Base-by-base conservation (phyloP, 768 basidiomycete genomes). In the Holtermanniella nyarrowii region DNA sequence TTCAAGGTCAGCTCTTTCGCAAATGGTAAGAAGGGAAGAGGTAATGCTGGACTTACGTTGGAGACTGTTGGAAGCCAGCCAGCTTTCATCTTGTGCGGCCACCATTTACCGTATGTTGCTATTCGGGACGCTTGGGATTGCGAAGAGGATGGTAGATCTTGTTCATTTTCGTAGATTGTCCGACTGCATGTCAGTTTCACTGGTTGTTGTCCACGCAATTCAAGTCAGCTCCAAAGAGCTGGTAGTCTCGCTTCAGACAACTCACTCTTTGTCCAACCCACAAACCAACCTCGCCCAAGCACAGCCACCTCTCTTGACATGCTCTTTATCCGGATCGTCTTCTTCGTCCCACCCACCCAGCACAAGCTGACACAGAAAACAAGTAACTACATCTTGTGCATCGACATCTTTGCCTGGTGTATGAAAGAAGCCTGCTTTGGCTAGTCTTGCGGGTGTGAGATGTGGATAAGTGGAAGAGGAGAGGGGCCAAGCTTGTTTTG, bases 391-490 rank as follows among this genome's bases (percentile, higher is more conserved):
- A 60, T 80, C 82, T 71, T 90, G 87, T 14, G 74, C 75, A 54
- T 83, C 81, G 4, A 53, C 42, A 21, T 81, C 79, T 53, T 75
- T 73, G 57, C 78, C 79, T 0, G 87, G 87, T 56, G 76, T 76
- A 72, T 78, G 90, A 76, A 80, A 91, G 74, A 93, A 96, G 7
- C 91, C 91, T 2, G 91, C 91, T 58, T 84, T 81, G 1, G 91
- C 84, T 14, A 97, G 80, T 3, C 79, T 76, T 48, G 77, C 72
- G 1, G 90, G 82, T 46, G 80, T 89, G 43, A 90, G 83, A 46
- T 74, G 72, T 4, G 72, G 70, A 40, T 69, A 61, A 68, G 80
- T 86, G 16, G 74, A 61, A 0, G 70, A 41, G 0, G 84, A 78
- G 58, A 91, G 86, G 0, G 88, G 84, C 87, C 88, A 96, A 26